Conservation (phyloP, 495 filamentous ascomycete genomes). For the Astrothelium macrocarpum region DNA sequence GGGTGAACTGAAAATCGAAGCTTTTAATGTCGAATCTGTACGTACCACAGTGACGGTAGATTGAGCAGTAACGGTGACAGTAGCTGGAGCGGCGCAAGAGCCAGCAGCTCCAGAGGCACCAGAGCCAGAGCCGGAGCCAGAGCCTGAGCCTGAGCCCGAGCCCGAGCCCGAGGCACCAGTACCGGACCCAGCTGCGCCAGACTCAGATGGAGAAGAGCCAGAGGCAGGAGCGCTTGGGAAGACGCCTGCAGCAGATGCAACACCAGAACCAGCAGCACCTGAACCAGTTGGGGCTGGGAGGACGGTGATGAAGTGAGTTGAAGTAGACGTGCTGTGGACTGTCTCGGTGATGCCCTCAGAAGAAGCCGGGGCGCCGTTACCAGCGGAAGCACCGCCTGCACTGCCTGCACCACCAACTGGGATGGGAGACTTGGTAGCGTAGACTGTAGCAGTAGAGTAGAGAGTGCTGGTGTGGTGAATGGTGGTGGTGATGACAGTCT, state of each 20-base stretch:
- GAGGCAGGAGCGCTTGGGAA: neutral
- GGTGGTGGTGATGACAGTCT: constrained; percentile 48
- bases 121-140: too few relatives aligned
- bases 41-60: constrained; percentile 4
- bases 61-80: constrained; percentile 1
- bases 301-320: constrained; percentile 3
- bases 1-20: neutral
- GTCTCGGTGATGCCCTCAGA: neutral
- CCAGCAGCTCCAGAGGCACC: neutral
- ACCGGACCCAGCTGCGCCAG: neutral
- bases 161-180: neutral
- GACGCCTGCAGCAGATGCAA: neutral
- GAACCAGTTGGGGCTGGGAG: neutral
- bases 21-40: neutral
- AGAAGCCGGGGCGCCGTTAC: neutral
- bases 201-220: neutral
- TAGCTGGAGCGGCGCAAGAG: neutral
- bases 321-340: constrained; percentile 1
- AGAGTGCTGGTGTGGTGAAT: constrained; percentile 40
- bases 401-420: neutral
- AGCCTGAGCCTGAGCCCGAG: too few relatives aligned
- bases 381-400: neutral
- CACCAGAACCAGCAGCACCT: neutral
- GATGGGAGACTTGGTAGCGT: neutral
- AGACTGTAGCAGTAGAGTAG: neutral